Percentiles rank a stretch among this genome's conserved stretches.
Conservation (phyloP, 1,284 basidiomycete genomes). For the Boletus sp. region DNA sequence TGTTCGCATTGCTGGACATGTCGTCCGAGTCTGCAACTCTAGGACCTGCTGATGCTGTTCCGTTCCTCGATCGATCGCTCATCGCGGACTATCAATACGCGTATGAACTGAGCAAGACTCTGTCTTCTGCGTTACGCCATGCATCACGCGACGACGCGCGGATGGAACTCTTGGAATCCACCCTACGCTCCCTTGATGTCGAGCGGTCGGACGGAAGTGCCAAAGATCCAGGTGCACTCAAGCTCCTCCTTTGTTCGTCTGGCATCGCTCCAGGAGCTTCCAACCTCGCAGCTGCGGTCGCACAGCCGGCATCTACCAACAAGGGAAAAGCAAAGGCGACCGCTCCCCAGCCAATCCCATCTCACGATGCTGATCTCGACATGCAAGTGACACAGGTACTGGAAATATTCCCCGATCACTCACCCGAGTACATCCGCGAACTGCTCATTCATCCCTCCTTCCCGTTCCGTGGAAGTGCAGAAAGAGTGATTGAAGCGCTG, state of each 20-base stretch:
- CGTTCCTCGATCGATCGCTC: slow-evolving; percentile 63
- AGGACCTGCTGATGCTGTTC: slow-evolving; percentile 33
- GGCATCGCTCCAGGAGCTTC: slow-evolving; percentile 39
- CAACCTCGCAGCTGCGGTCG: neutral
- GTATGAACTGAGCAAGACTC: slow-evolving; percentile 51
- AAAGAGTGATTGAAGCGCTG: slow-evolving; percentile 62
- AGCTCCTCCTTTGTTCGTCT: slow-evolving; percentile 56
- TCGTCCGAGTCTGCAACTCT: slow-evolving; percentile 21
- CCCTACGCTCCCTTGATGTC: slow-evolving; percentile 40
- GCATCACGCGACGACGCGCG: slow-evolving; percentile 52
- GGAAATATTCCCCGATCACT: slow-evolving; percentile 64
- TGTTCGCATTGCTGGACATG: slow-evolving; percentile 55
- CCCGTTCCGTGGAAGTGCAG: slow-evolving; percentile 47
- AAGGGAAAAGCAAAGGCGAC: slow-evolving; percentile 38
- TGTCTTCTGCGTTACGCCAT: slow-evolving; percentile 43
- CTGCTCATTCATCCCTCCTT: slow-evolving; percentile 49
- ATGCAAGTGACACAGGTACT: slow-evolving; percentile 60
- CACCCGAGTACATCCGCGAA: slow-evolving; percentile 51
- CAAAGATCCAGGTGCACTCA: slow-evolving; percentile 53
- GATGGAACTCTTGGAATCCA: slow-evolving; percentile 51
- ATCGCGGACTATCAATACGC: slow-evolving; percentile 67
- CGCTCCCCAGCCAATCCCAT: slow-evolving; percentile 6
- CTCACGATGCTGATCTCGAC: slow-evolving; percentile 44
- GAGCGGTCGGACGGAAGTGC: slow-evolving; percentile 14
- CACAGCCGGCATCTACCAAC: slow-evolving; percentile 27